Base-by-base conservation (phyloP, 352 stramenopile species). In the Sclerospora graminicola region DNA sequence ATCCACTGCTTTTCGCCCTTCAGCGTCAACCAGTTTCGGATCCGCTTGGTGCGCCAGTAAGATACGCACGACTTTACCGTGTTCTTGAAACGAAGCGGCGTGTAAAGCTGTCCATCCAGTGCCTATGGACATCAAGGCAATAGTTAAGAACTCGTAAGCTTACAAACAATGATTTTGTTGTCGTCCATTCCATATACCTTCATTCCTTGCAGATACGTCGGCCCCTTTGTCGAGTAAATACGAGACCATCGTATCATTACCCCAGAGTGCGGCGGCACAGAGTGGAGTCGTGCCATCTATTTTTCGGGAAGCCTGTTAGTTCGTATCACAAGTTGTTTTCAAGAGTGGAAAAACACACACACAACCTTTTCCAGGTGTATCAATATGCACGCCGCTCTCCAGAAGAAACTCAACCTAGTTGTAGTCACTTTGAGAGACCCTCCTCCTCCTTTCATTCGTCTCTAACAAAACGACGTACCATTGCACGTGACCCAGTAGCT, bases 41-140 rank as follows among this genome's bases (percentile, higher is more conserved):
- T 82, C 68, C 0, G 69, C 67, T 33, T 66, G 57, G n/a, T 68
- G 56, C 11, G 56, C 60, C 13, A 85, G 43, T 15, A 85, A 52
- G 2, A 82, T 46, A 1, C 64, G 68, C 19, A 85, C 68, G 2
- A 79, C 65, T 36, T 82, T 77, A 8, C 70, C 69, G 20, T 85
- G 73, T 16, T 83, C 70, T 60, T 83, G 70, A 42, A 83, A 85
- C 2, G 70, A 61, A 83, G 35, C n/a, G n/a, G n/a, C n/a, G n/a
- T n/a, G n/a, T n/a, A n/a, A n/a, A n/a, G 68, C 68, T 40, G 73
- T 85, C 68, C 73, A 85, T 4, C 56, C 63, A 0, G 70, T 85
- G 2, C 73, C 69, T 84, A 35, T 26, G 13, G 9, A 20, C 31
- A 26, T 23, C 32, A 1, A 0, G 34, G 36, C 4, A 14, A 43